Evolutionary conservation across 306 rosid genomes (phyloP).

Genomic region (Rosa chinensis): DNA sequence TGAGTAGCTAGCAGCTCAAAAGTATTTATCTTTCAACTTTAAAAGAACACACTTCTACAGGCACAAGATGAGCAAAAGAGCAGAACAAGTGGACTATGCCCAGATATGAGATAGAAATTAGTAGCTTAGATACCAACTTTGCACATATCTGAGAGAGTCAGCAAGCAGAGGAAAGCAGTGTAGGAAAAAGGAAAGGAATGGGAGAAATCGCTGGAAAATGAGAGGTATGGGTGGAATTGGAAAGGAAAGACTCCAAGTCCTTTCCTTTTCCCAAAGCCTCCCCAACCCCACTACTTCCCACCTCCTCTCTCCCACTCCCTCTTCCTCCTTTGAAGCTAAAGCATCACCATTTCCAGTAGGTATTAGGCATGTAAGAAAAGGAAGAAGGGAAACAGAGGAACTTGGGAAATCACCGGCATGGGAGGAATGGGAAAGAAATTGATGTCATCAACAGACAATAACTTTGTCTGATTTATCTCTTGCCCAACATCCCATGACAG

Average conservation of each 20-base stretch:
- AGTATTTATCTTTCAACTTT: neutral
- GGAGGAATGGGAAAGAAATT: slow-evolving; percentile 7
- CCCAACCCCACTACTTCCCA: neutral
- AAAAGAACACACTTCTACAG: neutral
- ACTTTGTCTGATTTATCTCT: neutral
- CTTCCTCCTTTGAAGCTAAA: neutral
- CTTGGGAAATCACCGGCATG: slow-evolving; percentile 4
- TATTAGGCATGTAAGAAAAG: neutral
- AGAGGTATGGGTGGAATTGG: neutral
- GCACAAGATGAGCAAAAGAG: neutral
- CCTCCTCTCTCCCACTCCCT: slow-evolving; percentile 3
- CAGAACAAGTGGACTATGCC: neutral
- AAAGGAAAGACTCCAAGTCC: neutral
- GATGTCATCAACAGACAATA: neutral
- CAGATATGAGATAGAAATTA: no score
- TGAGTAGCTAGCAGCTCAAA: neutral
- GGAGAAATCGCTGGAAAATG: slow-evolving; percentile 5
- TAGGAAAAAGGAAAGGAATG: neutral
- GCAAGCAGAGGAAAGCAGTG: neutral
- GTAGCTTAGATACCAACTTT: neutral
- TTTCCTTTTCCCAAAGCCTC: neutral
- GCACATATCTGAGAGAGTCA: neutral
- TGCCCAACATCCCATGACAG: slow-evolving; percentile 3
- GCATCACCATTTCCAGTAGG: neutral
- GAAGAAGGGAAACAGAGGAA: neutral